Percentiles rank a stretch among this genome's conserved stretches.
phyloP scores from a whole-genome alignment of 2,329 filamentous ascomycete genomes.

The Exophiala lecanii-corni region DNA sequence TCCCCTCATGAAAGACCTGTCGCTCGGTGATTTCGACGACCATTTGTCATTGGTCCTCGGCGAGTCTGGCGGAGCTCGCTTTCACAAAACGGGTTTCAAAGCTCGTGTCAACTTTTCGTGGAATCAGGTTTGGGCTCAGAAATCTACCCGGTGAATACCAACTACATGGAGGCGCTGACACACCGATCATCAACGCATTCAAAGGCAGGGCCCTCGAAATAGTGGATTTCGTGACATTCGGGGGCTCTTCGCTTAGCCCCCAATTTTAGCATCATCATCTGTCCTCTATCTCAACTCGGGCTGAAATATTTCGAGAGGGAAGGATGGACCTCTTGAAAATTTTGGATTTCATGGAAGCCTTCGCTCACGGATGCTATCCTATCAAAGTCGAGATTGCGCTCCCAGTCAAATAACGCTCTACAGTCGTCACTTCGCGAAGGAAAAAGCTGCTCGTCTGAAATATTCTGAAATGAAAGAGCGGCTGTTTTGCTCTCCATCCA shows the following conservation, averaged over 20 bases:
- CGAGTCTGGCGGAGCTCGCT: too few relatives aligned
- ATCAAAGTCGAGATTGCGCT: background rate
- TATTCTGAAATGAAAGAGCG: too few relatives aligned
- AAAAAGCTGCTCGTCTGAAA: too few relatives aligned
- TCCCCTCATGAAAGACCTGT: too few relatives aligned
- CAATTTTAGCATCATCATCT: background rate
- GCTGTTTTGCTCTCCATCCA: too few relatives aligned
- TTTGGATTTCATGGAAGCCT: background rate
- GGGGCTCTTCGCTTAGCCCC: background rate
- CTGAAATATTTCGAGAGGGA: background rate
- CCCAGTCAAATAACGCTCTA: background rate
- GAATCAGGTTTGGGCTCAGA: background rate
- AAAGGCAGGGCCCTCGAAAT: background rate
- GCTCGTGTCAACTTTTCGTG: background rate
- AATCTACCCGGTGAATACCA: background rate
- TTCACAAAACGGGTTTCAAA: too few relatives aligned
- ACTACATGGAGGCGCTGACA: background rate
- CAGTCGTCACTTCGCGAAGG: too few relatives aligned
- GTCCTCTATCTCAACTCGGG: background rate
- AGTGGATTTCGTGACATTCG: background rate
- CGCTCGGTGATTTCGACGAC: too few relatives aligned
- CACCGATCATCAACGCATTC: background rate
- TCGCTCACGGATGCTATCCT: constrained; percentile 1
- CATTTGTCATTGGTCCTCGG: too few relatives aligned
- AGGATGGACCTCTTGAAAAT: background rate